phyloP scores from a whole-genome alignment of 176 grass and related monocot species.

The Aegilops sharonensis region DNA sequence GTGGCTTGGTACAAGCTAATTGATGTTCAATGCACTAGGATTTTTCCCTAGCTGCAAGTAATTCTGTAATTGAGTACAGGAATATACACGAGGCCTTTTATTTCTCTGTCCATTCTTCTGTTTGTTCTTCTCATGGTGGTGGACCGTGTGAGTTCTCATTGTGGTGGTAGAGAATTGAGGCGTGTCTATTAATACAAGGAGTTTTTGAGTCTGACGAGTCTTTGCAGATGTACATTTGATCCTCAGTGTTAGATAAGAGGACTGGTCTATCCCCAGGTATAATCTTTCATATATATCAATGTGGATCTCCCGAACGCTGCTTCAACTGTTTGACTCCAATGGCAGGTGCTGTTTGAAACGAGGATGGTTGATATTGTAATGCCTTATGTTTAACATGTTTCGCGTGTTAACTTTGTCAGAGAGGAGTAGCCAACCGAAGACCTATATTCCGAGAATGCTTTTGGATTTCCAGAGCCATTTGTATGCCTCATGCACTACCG shows the following conservation, averaged over 20 bases:
- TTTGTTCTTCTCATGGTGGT: constrained; percentile 18
- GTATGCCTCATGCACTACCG: no score
- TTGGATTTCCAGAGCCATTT: no score
- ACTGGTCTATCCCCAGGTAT: neutral
- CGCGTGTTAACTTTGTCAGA: no score
- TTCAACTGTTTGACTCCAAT: neutral
- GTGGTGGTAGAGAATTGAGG: constrained; percentile 13
- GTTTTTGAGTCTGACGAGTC: neutral
- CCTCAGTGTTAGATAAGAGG: neutral
- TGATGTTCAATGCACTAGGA: neutral
- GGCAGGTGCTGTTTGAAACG: neutral
- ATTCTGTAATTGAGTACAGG: neutral
- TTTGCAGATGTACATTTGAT: neutral
- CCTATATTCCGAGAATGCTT: no score
- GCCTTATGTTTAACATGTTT: no score
- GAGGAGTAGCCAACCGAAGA: no score
- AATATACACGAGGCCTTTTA: neutral
- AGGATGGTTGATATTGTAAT: neutral
- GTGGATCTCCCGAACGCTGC: neutral
- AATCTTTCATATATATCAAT: neutral
- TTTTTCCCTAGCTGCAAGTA: neutral
- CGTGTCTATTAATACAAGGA: constrained; percentile 10
- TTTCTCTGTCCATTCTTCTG: constrained; percentile 17
- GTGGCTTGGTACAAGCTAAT: neutral
- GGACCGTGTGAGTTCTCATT: neutral